phyloP scores from a whole-genome alignment of 169 alveolate species.

The Plasmodium coatneyi region DNA sequence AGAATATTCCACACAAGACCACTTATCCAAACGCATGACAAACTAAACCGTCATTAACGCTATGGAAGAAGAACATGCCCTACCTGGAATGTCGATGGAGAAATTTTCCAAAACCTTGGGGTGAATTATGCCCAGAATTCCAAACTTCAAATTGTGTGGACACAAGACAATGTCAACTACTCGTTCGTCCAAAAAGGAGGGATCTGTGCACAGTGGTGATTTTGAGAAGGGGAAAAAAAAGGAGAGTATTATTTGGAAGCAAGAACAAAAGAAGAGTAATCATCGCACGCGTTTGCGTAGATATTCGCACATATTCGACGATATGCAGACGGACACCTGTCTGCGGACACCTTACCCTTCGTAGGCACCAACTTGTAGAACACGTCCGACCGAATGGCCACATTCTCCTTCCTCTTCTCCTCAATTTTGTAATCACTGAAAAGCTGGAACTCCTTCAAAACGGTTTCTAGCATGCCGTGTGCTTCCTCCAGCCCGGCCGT shows the following conservation, averaged over 20 bases:
- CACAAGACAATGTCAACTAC: conserved; percentile 51
- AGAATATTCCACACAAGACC: not conserved
- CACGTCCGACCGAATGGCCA: conserved; percentile 39
- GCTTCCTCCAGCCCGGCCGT: conserved; percentile 83
- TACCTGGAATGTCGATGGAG: conserved; percentile 70
- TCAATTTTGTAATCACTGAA: conserved; percentile 70
- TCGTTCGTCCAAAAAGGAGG: conserved; percentile 51
- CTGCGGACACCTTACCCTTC: conserved; percentile 15
- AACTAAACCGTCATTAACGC: not conserved
- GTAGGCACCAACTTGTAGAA: conserved; percentile 39
- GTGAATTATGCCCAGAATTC: conserved; percentile 94
- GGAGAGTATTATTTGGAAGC: not conserved
- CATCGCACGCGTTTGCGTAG: not conserved
- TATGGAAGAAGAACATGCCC: not conserved
- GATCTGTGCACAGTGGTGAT: conserved; percentile 10
- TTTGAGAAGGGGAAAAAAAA: conserved; percentile 10
- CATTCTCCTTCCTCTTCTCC: conserved; percentile 61
- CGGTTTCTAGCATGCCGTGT: conserved; percentile 79
- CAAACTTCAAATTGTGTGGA: conserved; percentile 80
- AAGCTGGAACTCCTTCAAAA: conserved; percentile 58
- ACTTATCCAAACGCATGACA: not conserved
- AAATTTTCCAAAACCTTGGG: conserved; percentile 94
- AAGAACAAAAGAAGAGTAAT: not conserved
- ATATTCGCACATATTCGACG: not conserved
- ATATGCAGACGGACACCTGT: not conserved